Percentiles rank a stretch among this genome's conserved stretches.
phyloP scores from a whole-genome alignment of 2,329 filamentous ascomycete species.

The Ophiocordyceps sinensis region DNA sequence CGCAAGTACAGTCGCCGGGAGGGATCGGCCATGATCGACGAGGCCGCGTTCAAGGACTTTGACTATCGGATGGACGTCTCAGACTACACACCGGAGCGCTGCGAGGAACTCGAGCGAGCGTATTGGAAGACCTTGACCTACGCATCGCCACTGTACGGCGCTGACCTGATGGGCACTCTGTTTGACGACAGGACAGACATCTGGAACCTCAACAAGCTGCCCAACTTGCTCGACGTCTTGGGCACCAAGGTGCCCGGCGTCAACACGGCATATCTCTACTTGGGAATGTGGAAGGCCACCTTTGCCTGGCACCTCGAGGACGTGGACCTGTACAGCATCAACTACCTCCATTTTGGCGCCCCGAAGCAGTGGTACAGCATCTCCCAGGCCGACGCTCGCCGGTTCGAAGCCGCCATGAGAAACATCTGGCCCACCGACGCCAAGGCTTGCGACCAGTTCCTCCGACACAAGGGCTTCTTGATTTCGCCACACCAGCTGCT shows the following conservation, averaged over 20 bases:
- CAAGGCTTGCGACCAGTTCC: slow-evolving; percentile 89
- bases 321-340: slow-evolving; percentile 98
- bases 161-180: slow-evolving; percentile 88
- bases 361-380: slow-evolving; percentile 99
- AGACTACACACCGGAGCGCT: slow-evolving; percentile 81
- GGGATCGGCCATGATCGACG: slow-evolving; percentile 66
- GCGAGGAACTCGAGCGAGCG: slow-evolving; percentile 81
- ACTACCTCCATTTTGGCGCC: slow-evolving; percentile 96
- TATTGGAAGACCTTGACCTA: slow-evolving; percentile 98
- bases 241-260: slow-evolving; percentile 94
- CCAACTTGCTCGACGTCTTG: slow-evolving; percentile 83
- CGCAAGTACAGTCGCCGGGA: slow-evolving; percentile 77
- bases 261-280: slow-evolving; percentile 93
- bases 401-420: slow-evolving; percentile 91
- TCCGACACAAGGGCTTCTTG: slow-evolving; percentile 93
- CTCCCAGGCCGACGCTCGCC: slow-evolving; percentile 82
- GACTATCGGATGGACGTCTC: slow-evolving; percentile 81
- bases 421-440: slow-evolving; percentile 89
- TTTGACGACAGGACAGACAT: slow-evolving; percentile 72
- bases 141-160: slow-evolving; percentile 86
- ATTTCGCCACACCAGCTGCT: slow-evolving; percentile 83
- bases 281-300: slow-evolving; percentile 99
- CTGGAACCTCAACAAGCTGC: slow-evolving; percentile 93
- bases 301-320: slow-evolving; percentile 99
- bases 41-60: slow-evolving; percentile 79